Evolutionary conservation across 2,329 filamentous ascomycete genomes (phyloP).

Genomic region (Raffaelea albimanens): DNA sequence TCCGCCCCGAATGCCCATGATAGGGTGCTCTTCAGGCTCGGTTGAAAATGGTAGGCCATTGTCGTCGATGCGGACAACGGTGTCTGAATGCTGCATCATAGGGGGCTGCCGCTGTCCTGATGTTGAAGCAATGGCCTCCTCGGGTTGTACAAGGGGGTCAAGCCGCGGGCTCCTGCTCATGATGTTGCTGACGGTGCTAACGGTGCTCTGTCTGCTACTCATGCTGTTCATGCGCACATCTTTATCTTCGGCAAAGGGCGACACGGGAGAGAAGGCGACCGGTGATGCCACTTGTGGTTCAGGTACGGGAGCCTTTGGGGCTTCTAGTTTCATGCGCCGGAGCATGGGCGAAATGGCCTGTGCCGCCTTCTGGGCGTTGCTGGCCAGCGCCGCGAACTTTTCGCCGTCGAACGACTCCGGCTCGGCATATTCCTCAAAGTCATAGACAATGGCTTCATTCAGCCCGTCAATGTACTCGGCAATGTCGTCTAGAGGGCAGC

Average conservation of each 20-base stretch:
- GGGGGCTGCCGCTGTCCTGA: neutral
- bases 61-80: neutral
- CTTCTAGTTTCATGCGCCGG: slow-evolving; percentile 42
- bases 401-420: slow-evolving; percentile 38
- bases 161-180: neutral
- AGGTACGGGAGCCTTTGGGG: neutral
- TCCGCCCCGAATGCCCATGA: slow-evolving; percentile 12
- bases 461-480: slow-evolving; percentile 36
- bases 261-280: neutral
- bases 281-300: too few relatives aligned
- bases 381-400: slow-evolving; percentile 39
- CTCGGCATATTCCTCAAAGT: slow-evolving; percentile 46
- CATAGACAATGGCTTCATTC: slow-evolving; percentile 42
- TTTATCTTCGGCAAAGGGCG: neutral
- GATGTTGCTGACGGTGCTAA: neutral
- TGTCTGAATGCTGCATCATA: slow-evolving; percentile 1
- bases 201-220: neutral
- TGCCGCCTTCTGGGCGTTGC: slow-evolving; percentile 36
- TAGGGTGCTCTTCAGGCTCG: neutral
- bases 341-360: slow-evolving; percentile 40
- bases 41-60: neutral
- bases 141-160: neutral
- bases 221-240: slow-evolving; percentile 4
- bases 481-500: slow-evolving; percentile 33
- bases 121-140: neutral